Conservation (phyloP, 768 basidiomycete genomes). For the Xerocomus potaroensis region DNA sequence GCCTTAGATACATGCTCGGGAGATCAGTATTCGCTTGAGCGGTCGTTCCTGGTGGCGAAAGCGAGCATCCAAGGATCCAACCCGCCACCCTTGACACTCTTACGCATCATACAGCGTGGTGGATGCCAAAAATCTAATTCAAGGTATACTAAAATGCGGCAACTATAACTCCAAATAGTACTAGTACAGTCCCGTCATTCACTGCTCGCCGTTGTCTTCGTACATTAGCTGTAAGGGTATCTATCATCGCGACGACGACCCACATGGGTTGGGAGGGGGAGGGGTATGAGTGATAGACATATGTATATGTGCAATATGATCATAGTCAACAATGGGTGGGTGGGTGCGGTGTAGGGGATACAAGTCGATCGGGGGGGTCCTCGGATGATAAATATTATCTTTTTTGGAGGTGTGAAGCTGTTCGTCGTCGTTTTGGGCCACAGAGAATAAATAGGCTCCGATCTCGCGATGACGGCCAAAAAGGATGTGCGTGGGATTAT, state of each 20-base stretch:
- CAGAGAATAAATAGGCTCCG: constrained; percentile 30
- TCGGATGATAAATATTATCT: constrained; percentile 25
- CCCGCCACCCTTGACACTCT: constrained; percentile 12
- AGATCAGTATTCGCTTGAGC: constrained; percentile 14
- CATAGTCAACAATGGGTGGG: constrained; percentile 24
- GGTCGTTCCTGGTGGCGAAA: constrained; percentile 24
- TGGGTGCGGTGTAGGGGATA: constrained; percentile 27
- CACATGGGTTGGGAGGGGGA: constrained; percentile 7
- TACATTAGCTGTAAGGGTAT: constrained; percentile 29
- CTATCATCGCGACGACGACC: constrained; percentile 32
- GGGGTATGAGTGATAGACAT: constrained; percentile 17
- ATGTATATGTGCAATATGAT: constrained; percentile 29
- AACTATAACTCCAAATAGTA: constrained; percentile 31
- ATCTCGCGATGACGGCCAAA: constrained; percentile 20
- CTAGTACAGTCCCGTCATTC: constrained; percentile 31
- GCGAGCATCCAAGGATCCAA: constrained; percentile 1
- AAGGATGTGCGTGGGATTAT: constrained; percentile 5
- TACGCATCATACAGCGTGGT: background rate
- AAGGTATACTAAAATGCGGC: constrained; percentile 32
- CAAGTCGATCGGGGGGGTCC: constrained; percentile 19
- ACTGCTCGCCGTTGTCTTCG: constrained; percentile 24
- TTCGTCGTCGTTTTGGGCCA: constrained; percentile 27
- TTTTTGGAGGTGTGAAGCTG: constrained; percentile 20
- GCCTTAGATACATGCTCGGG: constrained; percentile 11
- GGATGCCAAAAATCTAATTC: constrained; percentile 32